Conservation (phyloP, 2,329 filamentous ascomycete genomes). For the Tolypocladium inflatum region DNA sequence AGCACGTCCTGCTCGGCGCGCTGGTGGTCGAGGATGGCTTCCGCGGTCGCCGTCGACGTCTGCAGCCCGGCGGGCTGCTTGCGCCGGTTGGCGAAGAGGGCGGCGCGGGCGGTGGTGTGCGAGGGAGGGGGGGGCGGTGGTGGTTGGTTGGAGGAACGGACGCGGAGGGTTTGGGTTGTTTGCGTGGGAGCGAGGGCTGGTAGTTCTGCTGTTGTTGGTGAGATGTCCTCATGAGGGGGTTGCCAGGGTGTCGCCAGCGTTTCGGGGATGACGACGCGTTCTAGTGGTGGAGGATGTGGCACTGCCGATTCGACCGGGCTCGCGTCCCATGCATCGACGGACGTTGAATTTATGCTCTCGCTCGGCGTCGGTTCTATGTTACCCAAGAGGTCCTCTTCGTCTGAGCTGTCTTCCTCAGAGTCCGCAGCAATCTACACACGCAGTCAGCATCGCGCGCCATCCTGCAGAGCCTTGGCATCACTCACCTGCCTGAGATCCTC, state of each 20-base stretch:
- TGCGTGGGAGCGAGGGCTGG: constrained; percentile 14
- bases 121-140: constrained; percentile 10
- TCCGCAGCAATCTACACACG: constrained; percentile 20
- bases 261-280: not conserved
- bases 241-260: constrained; percentile 3
- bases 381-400: constrained; percentile 48
- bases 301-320: constrained; percentile 9
- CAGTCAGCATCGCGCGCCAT: constrained; percentile 5
- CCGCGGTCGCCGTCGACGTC: constrained; percentile 44
- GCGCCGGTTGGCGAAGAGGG: constrained; percentile 33
- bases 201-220: constrained; percentile 6
- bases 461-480: not conserved
- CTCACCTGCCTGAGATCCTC: constrained; percentile 56
- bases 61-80: constrained; percentile 22
- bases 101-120: constrained; percentile 28
- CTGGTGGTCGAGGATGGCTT: constrained; percentile 67
- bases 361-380: constrained; percentile 45
- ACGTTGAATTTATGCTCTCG: constrained; percentile 37
- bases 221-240: constrained; percentile 2
- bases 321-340: constrained; percentile 14
- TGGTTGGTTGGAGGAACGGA: constrained; percentile 15
- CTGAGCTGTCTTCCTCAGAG: constrained; percentile 31
- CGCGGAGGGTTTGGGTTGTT: constrained; percentile 24
- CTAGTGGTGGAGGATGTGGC: constrained; percentile 4
- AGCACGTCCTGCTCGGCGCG: constrained; percentile 75